Evolutionary conservation across 2,329 filamentous ascomycete species (phyloP).

Genomic region (Fusarium armeniacum): DNA sequence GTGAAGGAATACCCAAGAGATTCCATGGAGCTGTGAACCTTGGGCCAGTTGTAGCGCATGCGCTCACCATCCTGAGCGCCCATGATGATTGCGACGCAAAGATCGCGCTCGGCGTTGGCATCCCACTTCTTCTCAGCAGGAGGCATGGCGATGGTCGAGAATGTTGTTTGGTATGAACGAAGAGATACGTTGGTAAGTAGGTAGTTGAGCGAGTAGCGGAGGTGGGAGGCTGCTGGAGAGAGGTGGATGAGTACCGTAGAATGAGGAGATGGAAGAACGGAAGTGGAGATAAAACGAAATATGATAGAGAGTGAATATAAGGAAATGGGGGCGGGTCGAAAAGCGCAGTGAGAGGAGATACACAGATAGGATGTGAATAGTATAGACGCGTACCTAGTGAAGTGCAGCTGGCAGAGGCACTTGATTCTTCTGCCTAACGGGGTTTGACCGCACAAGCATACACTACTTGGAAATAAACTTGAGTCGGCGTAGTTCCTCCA

Average conservation of each 20-base stretch:
- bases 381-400: background rate
- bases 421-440: constrained; percentile 6
- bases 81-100: constrained; percentile 56
- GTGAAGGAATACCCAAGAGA: constrained; percentile 55
- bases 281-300: background rate
- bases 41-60: constrained; percentile 54
- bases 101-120: constrained; percentile 55
- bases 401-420: constrained; percentile 6
- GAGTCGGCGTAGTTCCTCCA: background rate
- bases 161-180: background rate
- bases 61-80: constrained; percentile 47
- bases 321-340: background rate
- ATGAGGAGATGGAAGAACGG: constrained; percentile 7
- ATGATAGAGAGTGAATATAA: background rate
- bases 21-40: constrained; percentile 52
- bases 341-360: background rate
- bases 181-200: no score
- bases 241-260: constrained; percentile 9
- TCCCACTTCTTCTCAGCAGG: constrained; percentile 57
- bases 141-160: constrained; percentile 43
- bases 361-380: background rate
- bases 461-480: background rate
- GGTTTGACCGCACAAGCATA: background rate
- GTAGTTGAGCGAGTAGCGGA: constrained; percentile 2
- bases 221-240: background rate